Conservation (phyloP, 495 filamentous ascomycete species). For the Halenospora varia region DNA sequence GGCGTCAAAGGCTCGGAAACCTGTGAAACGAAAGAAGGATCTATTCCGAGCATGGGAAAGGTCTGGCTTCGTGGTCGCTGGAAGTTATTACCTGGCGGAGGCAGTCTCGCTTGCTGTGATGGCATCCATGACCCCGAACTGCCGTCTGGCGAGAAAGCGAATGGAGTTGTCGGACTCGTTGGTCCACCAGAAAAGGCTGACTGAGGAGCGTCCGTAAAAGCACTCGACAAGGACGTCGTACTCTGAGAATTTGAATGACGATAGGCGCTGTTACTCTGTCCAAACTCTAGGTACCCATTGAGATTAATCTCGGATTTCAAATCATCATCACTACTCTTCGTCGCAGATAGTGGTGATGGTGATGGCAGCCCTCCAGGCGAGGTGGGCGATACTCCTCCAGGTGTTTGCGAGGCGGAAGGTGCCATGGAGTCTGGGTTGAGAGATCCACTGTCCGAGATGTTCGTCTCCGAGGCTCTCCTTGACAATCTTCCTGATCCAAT, state of each 20-base stretch:
- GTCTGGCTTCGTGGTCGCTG: conserved; percentile 88
- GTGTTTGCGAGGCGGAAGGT: conserved; percentile 60
- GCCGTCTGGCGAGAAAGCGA: conserved; percentile 72
- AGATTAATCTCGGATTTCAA: conserved; percentile 31
- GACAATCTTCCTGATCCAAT: conserved; percentile 58
- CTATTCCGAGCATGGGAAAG: conserved; percentile 67
- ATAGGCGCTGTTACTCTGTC: conserved; percentile 34
- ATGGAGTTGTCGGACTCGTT: conserved; percentile 81
- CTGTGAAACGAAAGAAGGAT: conserved; percentile 65
- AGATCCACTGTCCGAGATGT: conserved; percentile 53
- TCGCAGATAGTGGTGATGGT: conserved; percentile 62
- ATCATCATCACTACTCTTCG: conserved; percentile 60
- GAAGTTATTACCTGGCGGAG: conserved; percentile 50
- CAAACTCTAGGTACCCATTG: conserved; percentile 42
- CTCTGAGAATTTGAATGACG: conserved; percentile 52
- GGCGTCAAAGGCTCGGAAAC: conserved; percentile 59
- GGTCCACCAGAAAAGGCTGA: conserved; percentile 70
- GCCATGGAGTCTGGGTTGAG: conserved; percentile 46
- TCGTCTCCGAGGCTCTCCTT: conserved; percentile 67
- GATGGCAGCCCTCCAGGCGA: conserved; percentile 62
- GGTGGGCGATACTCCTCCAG: conserved; percentile 67
- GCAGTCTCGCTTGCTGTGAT: conserved; percentile 58
- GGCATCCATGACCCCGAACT: conserved; percentile 66
- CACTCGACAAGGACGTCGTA: conserved; percentile 50
- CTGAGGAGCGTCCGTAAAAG: conserved; percentile 56